A percentile compares a stretch with the other conserved stretches of the same genome.
phyloP scores from a whole-genome alignment of 306 rosid genomes.

The Prunus campanulata region DNA sequence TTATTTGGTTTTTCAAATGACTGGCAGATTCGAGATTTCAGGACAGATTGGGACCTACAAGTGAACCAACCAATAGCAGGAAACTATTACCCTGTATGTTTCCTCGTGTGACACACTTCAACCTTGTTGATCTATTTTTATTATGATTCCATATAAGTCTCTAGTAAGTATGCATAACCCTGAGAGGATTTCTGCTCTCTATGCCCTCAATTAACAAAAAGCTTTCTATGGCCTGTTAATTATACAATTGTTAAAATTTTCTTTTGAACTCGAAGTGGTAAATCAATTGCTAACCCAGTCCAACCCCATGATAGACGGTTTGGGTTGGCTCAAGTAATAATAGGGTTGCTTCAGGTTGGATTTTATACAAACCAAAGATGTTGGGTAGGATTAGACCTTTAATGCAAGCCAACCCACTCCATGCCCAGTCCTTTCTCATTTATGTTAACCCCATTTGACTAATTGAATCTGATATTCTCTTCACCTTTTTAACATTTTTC shows the following conservation, averaged over 20 bases:
- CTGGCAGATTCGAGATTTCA: slow-evolving; percentile 32
- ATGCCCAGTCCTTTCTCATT: not conserved
- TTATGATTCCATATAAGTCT: not conserved
- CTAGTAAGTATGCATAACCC: not conserved
- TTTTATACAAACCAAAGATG: not conserved
- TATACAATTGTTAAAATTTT: not conserved
- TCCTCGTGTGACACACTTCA: slow-evolving; percentile 2
- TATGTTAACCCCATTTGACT: not conserved
- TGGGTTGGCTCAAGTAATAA: not conserved
- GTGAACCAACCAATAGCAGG: slow-evolving; percentile 35
- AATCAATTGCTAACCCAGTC: not conserved
- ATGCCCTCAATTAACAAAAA: not conserved
- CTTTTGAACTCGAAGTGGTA: not conserved
- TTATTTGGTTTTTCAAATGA: slow-evolving; percentile 9
- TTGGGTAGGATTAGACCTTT: not conserved
- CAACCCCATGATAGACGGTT: not conserved
- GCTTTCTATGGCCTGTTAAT: not conserved
- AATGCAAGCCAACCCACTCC: not conserved
- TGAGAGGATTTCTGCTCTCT: not conserved
- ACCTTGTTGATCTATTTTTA: not conserved
- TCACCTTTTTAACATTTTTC: not conserved
- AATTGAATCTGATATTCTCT: not conserved
- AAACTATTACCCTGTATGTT: slow-evolving; percentile 36
- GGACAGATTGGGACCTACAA: slow-evolving; percentile 39
- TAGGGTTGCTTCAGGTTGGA: not conserved